A percentile compares a stretch with the other conserved stretches of the same genome.
Conservation (phyloP, 2,329 filamentous ascomycete genomes). For the Fulvia fulva region DNA sequence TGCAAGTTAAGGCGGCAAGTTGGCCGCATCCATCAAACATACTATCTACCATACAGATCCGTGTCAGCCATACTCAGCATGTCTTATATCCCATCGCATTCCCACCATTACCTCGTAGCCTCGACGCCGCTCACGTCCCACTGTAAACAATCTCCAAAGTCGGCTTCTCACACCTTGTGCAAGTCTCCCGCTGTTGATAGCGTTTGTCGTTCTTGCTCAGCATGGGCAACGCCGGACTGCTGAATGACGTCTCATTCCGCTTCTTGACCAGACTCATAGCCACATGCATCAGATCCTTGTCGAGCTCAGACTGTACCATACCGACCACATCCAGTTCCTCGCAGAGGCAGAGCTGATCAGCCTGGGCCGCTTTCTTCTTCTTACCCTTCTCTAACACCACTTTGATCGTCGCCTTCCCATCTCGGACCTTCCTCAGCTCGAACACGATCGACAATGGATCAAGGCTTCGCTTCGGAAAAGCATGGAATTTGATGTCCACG, state of each 20-base stretch:
- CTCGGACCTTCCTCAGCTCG: constrained; percentile 5
- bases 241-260: constrained; percentile 11
- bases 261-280: constrained; percentile 10
- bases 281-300: constrained; percentile 10
- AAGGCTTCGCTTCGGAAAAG: not conserved
- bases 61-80: not conserved
- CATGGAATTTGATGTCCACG: constrained; percentile 12
- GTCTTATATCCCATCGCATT: not conserved
- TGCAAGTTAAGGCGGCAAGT: not conserved
- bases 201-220: constrained; percentile 6
- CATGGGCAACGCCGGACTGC: constrained; percentile 4
- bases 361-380: constrained; percentile 7
- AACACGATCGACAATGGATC: constrained; percentile 10
- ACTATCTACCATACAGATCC: not conserved
- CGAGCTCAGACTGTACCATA: not conserved
- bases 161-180: constrained; percentile 11
- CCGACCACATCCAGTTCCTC: constrained; percentile 6
- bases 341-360: constrained; percentile 12
- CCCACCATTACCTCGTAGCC: not conserved
- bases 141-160: constrained; percentile 18
- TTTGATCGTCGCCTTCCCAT: constrained; percentile 7
- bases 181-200: constrained; percentile 2
- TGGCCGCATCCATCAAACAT: not conserved
- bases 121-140: constrained; percentile 3
- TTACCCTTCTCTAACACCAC: constrained; percentile 10